Conservation (phyloP, 2,329 filamentous ascomycete genomes). For the Metarhizium humberi region DNA sequence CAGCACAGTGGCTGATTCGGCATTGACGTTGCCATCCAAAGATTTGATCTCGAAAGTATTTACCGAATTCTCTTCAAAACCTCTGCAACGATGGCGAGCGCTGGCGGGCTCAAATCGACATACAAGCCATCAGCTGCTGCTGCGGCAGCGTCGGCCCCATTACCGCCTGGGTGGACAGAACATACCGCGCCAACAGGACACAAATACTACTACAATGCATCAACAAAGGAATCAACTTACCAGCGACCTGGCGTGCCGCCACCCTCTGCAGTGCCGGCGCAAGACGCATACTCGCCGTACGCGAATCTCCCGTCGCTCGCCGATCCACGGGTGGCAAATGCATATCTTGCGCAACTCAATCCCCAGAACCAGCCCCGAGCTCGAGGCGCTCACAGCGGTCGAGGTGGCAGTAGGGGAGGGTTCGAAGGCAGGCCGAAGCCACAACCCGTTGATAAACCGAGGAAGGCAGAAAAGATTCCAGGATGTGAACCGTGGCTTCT, state of each 20-base stretch:
- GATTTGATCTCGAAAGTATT: not conserved
- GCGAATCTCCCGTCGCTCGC: constrained; percentile 30
- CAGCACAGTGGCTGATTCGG: not conserved
- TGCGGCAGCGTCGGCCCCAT: constrained; percentile 35
- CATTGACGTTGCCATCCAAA: not conserved
- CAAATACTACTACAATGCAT: constrained; percentile 77
- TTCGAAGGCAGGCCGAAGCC: constrained; percentile 51
- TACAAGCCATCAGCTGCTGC: constrained; percentile 46
- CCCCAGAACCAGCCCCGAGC: constrained; percentile 28
- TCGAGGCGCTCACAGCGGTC: constrained; percentile 22
- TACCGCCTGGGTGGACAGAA: constrained; percentile 83
- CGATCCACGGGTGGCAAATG: constrained; percentile 48
- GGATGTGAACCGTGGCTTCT: constrained; percentile 80
- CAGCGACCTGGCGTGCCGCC: constrained; percentile 49
- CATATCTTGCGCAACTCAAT: constrained; percentile 48
- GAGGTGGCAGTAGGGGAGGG: constrained; percentile 24
- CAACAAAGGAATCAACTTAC: constrained; percentile 82
- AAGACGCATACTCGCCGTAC: constrained; percentile 14
- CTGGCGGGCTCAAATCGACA: constrained; percentile 59
- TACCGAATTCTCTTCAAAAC: too few relatives aligned
- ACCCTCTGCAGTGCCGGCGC: constrained; percentile 21
- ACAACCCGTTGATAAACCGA: constrained; percentile 72
- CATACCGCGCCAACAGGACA: constrained; percentile 85
- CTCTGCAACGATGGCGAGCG: not conserved
- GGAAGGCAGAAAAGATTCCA: constrained; percentile 69